Evolutionary conservation across 139 green algal genomes (phyloP), one percentile per base, ranked within the genome.

Genomic region (Chlorella sp.): DNA sequence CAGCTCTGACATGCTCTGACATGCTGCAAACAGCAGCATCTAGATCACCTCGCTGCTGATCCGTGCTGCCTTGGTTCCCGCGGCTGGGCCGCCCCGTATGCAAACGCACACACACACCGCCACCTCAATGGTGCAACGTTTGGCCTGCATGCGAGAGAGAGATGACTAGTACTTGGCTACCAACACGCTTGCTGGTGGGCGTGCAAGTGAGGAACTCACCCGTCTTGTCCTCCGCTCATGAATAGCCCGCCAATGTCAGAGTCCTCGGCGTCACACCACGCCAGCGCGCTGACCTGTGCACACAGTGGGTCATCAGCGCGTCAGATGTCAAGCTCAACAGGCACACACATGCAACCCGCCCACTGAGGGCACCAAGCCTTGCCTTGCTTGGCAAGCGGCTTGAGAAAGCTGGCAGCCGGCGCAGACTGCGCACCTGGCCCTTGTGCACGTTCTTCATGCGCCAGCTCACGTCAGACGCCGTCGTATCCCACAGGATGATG

Each of bases 401-500:
- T n/a, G n/a, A n/a, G n/a, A n/a, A n/a, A n/a, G n/a, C n/a, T n/a
- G n/a, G n/a, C n/a, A n/a, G n/a, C n/a, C n/a, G n/a, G n/a, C n/a
- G n/a, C n/a, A n/a, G n/a, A n/a, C 42, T 10, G 42, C 42, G 10
- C 42, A 55, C 29, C 72, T 94, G 91, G 0, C 91, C 91, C 31
- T 76, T 87, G 82, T 73, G 84, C 79, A 78, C 75, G 35, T 81
- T 74, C 71, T 84, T 74, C 22, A 84, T 71, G 62, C 66, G 72
- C 81, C 78, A 86, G 22, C 73, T 70, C 1, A 72, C 66, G 62
- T 62, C 62, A 49, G 4, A 75, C 1, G 62, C 36, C 0, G 5
- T 27, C 2, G 88, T 31, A 62, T 92, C 89, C 87, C 87, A 94
- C 33, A 86, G 65, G 30, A 87, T 67, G 32, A 92, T 14, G 33